These are phyloP conservation scores for Geotrichum carabidarum DNA, from an alignment of 1,139 yeast species.

Conservation along the genomic window DNA sequence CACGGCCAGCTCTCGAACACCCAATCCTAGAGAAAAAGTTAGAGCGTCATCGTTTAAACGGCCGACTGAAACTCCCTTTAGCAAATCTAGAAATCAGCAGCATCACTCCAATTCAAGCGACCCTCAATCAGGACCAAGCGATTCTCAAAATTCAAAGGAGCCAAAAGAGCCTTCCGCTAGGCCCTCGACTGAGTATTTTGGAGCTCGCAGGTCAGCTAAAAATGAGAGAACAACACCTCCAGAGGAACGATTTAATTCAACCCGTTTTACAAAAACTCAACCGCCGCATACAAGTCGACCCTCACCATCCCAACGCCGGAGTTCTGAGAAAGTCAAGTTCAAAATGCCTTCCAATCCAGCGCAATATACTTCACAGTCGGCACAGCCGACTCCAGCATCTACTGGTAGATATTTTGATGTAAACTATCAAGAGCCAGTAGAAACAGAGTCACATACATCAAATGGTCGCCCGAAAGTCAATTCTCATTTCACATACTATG, in stretches of 20 bases:
- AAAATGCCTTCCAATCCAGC: not conserved
- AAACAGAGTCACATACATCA: not conserved
- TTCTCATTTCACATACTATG: not conserved
- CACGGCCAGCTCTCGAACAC: no score
- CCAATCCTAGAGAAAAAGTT: not conserved
- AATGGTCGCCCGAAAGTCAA: constrained; percentile 2
- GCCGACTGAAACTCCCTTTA: not conserved
- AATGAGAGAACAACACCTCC: not conserved
- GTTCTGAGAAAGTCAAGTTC: constrained; percentile 11
- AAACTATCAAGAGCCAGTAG: not conserved
- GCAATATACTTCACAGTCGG: not conserved
- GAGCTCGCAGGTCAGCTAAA: not conserved
- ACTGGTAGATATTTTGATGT: constrained; percentile 6
- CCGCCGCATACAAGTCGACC: not conserved
- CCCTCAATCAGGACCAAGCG: no score
- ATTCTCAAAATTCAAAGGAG: no score
- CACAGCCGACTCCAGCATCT: not conserved
- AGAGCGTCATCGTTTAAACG: constrained; percentile 3
- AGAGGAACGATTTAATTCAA: not conserved
- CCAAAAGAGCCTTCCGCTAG: no score
- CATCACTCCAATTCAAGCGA: no score
- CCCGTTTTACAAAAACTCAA: not conserved
- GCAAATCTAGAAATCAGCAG: no score
- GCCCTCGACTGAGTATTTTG: not conserved
- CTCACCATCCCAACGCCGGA: not conserved